A percentile compares a stretch with the other conserved stretches of the same genome.
Conservation (phyloP, 2,329 filamentous ascomycete species). For the Zopfia rhizophila region DNA sequence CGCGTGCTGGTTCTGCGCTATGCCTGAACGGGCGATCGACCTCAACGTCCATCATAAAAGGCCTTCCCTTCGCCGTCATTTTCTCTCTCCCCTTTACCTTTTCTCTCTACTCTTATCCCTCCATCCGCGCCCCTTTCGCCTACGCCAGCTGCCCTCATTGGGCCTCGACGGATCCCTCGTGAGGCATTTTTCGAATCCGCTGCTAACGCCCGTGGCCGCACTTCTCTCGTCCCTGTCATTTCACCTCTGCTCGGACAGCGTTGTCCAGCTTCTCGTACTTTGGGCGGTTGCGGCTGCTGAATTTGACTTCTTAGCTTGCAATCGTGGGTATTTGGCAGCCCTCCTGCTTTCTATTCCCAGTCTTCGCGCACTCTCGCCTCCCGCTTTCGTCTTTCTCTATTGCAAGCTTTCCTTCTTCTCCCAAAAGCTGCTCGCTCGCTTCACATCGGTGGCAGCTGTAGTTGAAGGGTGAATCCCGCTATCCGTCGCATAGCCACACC, state of each 20-base stretch:
- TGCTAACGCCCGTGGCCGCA: not conserved
- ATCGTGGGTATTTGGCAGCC: not conserved
- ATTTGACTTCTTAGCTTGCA: conserved; percentile 3
- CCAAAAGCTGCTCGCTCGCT: not conserved
- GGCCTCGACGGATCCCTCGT: conserved; percentile 18
- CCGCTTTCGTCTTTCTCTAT: too few relatives aligned
- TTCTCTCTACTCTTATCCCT: conserved; percentile 26
- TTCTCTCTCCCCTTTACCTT: conserved; percentile 11
- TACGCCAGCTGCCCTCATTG: conserved; percentile 13
- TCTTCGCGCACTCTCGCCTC: conserved; percentile 2
- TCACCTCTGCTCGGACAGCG: not conserved
- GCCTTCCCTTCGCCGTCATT: conserved; percentile 7
- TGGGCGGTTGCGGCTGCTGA: not conserved
- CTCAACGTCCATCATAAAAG: conserved; percentile 10
- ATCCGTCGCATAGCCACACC: not conserved
- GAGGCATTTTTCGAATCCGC: conserved; percentile 19
- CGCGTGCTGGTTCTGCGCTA: conserved; percentile 9
- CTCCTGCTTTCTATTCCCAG: not conserved
- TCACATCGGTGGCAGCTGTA: conserved; percentile 1
- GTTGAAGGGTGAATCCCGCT: conserved; percentile 7
- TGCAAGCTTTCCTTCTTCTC: conserved; percentile 1
- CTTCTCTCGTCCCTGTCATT: conserved; percentile 1
- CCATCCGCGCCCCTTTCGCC: conserved; percentile 9
- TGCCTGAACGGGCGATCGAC: conserved; percentile 7
- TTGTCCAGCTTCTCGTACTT: not conserved